phyloP scores from a whole-genome alignment of 2,329 filamentous ascomycete genomes.

The Myriangium duriaei region DNA sequence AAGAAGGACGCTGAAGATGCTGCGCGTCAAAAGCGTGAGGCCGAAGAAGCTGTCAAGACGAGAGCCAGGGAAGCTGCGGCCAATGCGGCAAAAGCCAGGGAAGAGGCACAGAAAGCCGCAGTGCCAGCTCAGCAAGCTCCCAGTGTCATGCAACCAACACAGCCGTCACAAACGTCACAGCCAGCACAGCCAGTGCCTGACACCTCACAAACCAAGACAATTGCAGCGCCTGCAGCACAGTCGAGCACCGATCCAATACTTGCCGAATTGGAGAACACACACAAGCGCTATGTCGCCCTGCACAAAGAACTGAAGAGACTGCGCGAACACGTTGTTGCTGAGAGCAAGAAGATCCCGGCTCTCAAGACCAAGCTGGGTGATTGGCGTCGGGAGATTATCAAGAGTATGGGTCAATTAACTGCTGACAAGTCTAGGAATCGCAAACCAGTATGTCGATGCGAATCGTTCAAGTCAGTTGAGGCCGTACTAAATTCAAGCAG shows the following conservation, averaged over 20 bases:
- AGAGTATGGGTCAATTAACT: constrained; percentile 61
- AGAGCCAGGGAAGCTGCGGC: constrained; percentile 16
- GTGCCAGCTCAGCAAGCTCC: constrained; percentile 4
- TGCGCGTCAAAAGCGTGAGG: constrained; percentile 14
- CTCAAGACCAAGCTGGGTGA: constrained; percentile 58
- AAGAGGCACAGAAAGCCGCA: constrained; percentile 19
- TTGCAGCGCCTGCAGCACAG: not conserved
- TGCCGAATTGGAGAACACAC: constrained; percentile 24
- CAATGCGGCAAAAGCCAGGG: constrained; percentile 16
- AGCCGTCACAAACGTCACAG: constrained; percentile 1
- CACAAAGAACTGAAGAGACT: constrained; percentile 56
- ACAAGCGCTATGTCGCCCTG: constrained; percentile 41
- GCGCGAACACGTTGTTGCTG: constrained; percentile 40
- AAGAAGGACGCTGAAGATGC: constrained; percentile 9
- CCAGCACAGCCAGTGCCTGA: constrained; percentile 2
- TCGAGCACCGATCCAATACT: not conserved
- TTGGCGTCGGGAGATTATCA: constrained; percentile 56
- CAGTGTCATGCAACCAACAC: constrained; percentile 5
- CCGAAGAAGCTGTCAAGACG: constrained; percentile 17
- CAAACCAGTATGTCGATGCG: constrained; percentile 38
- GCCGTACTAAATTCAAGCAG: constrained; percentile 21
- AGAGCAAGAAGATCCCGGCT: constrained; percentile 42
- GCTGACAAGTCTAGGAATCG: constrained; percentile 52
- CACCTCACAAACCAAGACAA: not conserved
- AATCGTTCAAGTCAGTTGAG: no score